phyloP scores from a whole-genome alignment of 257 asterid species.

The Salvia splendens region DNA sequence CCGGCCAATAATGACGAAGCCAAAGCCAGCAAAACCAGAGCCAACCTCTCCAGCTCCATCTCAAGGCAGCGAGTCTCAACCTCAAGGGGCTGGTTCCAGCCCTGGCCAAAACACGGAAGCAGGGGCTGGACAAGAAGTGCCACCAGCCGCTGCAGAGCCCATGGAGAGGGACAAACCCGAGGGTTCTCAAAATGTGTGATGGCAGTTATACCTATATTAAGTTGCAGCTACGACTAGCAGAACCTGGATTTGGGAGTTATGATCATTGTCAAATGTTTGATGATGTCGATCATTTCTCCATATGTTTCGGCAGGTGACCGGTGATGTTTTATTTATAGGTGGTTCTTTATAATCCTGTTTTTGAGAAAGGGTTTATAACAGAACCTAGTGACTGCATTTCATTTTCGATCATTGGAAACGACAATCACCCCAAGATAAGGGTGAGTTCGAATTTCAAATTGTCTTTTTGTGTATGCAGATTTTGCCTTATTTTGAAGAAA shows the following conservation, averaged over 20 bases:
- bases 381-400: not conserved
- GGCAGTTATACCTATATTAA: not conserved
- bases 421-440: not conserved
- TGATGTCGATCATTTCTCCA: conserved; percentile 16
- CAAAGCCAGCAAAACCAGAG: conserved; percentile 75
- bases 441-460: not conserved
- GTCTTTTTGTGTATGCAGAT: not conserved
- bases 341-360: conserved; percentile 37
- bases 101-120: conserved; percentile 35
- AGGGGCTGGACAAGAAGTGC: conserved; percentile 42
- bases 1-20: conserved; percentile 82
- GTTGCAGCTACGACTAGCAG: not conserved
- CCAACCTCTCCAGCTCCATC: conserved; percentile 57
- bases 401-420: not conserved
- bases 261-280: conserved; percentile 12
- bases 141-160: conserved; percentile 50
- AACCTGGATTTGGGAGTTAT: conserved; percentile 13
- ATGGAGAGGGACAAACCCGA: conserved; percentile 75
- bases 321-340: conserved; percentile 20
- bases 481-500: conserved; percentile 10
- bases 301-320: conserved; percentile 7
- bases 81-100: conserved; percentile 45
- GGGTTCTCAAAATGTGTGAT: conserved; percentile 30
- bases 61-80: conserved; percentile 56
- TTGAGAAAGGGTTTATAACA: conserved; percentile 41